Conservation (phyloP, 768 basidiomycete species). For the Solioccasus polychromus region DNA sequence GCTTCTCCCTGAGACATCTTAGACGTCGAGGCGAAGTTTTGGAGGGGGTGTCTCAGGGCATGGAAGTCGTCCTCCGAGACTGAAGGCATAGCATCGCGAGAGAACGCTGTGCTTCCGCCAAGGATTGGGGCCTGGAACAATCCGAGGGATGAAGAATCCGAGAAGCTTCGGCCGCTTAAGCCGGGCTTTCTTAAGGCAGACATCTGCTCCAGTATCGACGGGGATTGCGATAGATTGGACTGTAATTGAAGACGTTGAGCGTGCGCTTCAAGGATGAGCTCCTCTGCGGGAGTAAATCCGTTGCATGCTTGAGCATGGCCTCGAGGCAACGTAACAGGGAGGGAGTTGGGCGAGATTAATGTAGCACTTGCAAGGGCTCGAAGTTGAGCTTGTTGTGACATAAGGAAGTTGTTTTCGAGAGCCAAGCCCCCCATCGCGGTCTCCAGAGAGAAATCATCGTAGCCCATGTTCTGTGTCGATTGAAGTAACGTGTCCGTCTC, state of each 20-base stretch:
- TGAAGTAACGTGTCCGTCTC: conserved; percentile 40
- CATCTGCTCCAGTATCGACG: conserved; percentile 9
- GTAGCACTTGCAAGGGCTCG: conserved; percentile 22
- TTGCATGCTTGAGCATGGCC: conserved; percentile 38
- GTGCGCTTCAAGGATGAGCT: conserved; percentile 61
- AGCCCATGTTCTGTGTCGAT: conserved; percentile 29
- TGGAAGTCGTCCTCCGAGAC: conserved; percentile 40
- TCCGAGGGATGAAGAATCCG: conserved; percentile 2
- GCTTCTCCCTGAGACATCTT: conserved; percentile 1
- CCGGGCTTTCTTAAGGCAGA: conserved; percentile 8
- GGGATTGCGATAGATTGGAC: conserved; percentile 6
- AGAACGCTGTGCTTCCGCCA: conserved; percentile 5
- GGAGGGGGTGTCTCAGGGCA: conserved; percentile 15
- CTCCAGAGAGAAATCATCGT: conserved; percentile 15
- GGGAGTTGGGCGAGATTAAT: conserved; percentile 8
- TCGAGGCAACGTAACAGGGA: conserved; percentile 14
- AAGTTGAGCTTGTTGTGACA: conserved; percentile 20
- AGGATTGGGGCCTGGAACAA: conserved; percentile 1
- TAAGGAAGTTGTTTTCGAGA: conserved; percentile 16
- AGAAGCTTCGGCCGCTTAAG: conserved; percentile 6
- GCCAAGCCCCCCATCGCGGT: conserved; percentile 9
- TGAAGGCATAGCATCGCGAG: conserved; percentile 21
- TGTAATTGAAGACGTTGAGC: conserved; percentile 27
- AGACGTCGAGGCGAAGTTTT: conserved; percentile 4
- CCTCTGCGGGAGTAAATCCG: conserved; percentile 68